Percentiles rank a stretch among this genome's conserved stretches.
These are phyloP conservation scores for Chrysopogon serrulatus DNA, from an alignment of 176 grass and related monocot species.

Conservation along the genomic window DNA sequence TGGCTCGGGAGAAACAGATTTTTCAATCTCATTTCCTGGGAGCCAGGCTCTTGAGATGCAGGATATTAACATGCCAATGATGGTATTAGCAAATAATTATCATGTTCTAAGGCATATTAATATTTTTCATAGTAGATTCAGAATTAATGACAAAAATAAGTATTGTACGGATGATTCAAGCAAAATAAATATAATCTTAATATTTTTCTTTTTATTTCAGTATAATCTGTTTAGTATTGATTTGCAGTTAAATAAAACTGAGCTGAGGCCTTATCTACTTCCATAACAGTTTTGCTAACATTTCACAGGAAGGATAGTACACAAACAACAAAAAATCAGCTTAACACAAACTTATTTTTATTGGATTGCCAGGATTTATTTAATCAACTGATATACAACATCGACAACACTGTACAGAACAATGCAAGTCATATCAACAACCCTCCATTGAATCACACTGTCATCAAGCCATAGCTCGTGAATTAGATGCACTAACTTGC, in stretches of 20 bases:
- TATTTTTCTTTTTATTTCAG: neutral
- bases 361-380: slow-evolving; percentile 21
- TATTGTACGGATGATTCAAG: slow-evolving; percentile 2
- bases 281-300: neutral
- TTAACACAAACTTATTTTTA: slow-evolving; percentile 18
- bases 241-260: neutral
- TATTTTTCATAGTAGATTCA: slow-evolving; percentile 6
- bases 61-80: slow-evolving; percentile 1
- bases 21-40: neutral
- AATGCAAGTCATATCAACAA: neutral
- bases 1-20: neutral
- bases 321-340: neutral
- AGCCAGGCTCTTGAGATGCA: no score
- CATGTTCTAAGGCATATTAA: slow-evolving; percentile 21
- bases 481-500: slow-evolving; percentile 23
- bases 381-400: slow-evolving; percentile 20
- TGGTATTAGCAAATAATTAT: slow-evolving; percentile 21
- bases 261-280: neutral
- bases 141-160: slow-evolving; percentile 21
- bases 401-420: neutral
- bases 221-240: neutral
- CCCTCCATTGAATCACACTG: slow-evolving; percentile 15
- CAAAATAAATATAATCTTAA: slow-evolving; percentile 27
- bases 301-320: neutral
- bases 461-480: slow-evolving; percentile 16